Conservation (phyloP, 768 basidiomycete species). For the Gloeostereum incarnatum region DNA sequence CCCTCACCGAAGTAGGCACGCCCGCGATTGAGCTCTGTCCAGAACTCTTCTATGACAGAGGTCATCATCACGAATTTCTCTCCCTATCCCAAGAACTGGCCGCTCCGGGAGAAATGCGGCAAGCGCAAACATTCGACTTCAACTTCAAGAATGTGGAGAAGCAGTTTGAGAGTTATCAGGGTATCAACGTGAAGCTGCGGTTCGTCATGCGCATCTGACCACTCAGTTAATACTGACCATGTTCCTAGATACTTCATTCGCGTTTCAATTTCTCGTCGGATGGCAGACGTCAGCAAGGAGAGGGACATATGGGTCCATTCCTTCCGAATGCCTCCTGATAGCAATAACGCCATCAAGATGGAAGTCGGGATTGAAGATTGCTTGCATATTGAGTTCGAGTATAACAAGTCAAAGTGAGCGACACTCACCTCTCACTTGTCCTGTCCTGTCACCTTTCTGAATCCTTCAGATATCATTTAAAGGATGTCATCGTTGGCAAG, state of each 20-base stretch:
- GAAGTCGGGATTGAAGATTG: conserved; percentile 99
- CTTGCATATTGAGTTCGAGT: conserved; percentile 97
- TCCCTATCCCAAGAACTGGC: conserved; percentile 93
- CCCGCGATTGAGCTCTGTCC: conserved; percentile 1
- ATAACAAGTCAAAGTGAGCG: conserved; percentile 96
- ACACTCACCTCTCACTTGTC: neutral
- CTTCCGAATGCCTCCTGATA: conserved; percentile 97
- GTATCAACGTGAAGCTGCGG: conserved; percentile 97
- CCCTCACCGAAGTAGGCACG: conserved; percentile 4
- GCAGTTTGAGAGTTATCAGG: conserved; percentile 96
- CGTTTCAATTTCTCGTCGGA: conserved; percentile 81
- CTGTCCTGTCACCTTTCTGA: neutral
- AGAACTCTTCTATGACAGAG: conserved; percentile 95
- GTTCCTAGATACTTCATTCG: conserved; percentile 78
- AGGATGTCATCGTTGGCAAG: conserved; percentile 99
- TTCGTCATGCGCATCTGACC: conserved; percentile 24
- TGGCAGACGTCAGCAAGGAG: conserved; percentile 92
- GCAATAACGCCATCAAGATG: conserved; percentile 99
- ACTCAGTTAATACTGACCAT: neutral
- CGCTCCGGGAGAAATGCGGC: conserved; percentile 93
- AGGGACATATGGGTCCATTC: conserved; percentile 97
- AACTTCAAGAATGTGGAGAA: conserved; percentile 99
- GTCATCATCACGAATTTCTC: conserved; percentile 96
- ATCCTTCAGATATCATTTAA: conserved; percentile 79
- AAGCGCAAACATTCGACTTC: conserved; percentile 94